Base-by-base conservation (phyloP, 257 asterid species). In the Plantago elongata region DNA sequence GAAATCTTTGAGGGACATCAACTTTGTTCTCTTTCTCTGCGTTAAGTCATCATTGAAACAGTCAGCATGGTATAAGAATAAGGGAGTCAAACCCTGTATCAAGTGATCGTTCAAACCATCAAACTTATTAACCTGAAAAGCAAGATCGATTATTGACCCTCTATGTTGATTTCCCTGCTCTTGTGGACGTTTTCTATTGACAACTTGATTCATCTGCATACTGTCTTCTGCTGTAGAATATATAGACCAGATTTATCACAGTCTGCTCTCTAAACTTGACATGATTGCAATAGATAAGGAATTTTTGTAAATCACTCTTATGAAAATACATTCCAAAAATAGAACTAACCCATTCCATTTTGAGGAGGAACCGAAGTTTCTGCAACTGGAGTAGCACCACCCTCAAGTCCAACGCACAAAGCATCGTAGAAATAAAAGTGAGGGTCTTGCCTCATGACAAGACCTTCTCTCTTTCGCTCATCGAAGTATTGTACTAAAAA, bases 11-110 rank as follows among this genome's bases (percentile, higher is more conserved):
- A 82, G 3, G 46, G 30, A 73, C 87, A 89, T 22, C 59, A 64
- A 78, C 1, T 73, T 80, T 2, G 87, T 64, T 78, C 90, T 89
- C 71, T 81, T 83, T 85, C 95, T 85, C 93, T 89, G 85, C 29
- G 61, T 71, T 64, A 75, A 69, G 9, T 66, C 75, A 54, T 73
- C 44, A 43, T 34, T 34, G 2, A 56, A 48, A 57, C 45, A 40
- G 34, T 0, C 45, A 38, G 9, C 60, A 11, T 30, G 49, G 50
- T 14, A 51, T 48, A 5, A 45, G 42, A n/a, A 51, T 48, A 5
- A 45, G 42, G 12, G 13, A 37, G 15, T 12, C 60, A n/a, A 56
- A 10, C 55, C n/a, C 48, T 5, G 13, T 4, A 59, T 13, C 2
- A 16, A 17, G 30, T 54, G 11, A 55, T 11, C 2, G 11, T 40